phyloP scores from a whole-genome alignment of 495 filamentous ascomycete species.

The Saxophila tyrrhenica region DNA sequence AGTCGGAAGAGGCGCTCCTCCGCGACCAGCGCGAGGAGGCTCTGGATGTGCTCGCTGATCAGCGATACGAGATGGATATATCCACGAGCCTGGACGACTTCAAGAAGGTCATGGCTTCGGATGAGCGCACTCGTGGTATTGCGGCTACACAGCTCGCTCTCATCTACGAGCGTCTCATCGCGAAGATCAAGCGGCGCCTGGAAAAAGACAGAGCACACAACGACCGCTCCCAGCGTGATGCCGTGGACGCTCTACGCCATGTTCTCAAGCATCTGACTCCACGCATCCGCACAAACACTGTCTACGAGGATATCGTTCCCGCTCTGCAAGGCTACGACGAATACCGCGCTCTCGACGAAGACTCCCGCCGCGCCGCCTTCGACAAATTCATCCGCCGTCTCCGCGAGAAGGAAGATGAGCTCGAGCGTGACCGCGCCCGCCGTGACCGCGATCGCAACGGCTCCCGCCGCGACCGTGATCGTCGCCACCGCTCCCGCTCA shows the following conservation, averaged over 20 bases:
- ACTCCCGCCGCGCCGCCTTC: slow-evolving; percentile 70
- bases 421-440: slow-evolving; percentile 52
- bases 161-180: slow-evolving; percentile 77
- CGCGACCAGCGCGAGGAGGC: slow-evolving; percentile 74
- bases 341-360: slow-evolving; percentile 72
- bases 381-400: slow-evolving; percentile 86
- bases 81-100: slow-evolving; percentile 86
- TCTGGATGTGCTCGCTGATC: slow-evolving; percentile 86
- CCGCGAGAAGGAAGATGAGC: slow-evolving; percentile 80
- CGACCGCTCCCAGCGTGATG: slow-evolving; percentile 76
- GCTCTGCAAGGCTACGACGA: slow-evolving; percentile 71
- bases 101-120: slow-evolving; percentile 58
- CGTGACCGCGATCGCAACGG: slow-evolving; percentile 1
- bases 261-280: slow-evolving; percentile 86
- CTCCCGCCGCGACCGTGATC: slow-evolving; percentile 38
- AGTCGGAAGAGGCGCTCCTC: slow-evolving; percentile 80
- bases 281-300: slow-evolving; percentile 62
- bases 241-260: slow-evolving; percentile 73
- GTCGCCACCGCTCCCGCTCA: slow-evolving; percentile 59
- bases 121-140: slow-evolving; percentile 76
- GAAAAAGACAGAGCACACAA: slow-evolving; percentile 77
- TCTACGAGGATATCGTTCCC: slow-evolving; percentile 72
- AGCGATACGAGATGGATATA: slow-evolving; percentile 76
- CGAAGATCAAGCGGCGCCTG: slow-evolving; percentile 59
- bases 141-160: slow-evolving; percentile 60